Conservation (phyloP, 2,329 filamentous ascomycete genomes). For the Fusarium sp. region DNA sequence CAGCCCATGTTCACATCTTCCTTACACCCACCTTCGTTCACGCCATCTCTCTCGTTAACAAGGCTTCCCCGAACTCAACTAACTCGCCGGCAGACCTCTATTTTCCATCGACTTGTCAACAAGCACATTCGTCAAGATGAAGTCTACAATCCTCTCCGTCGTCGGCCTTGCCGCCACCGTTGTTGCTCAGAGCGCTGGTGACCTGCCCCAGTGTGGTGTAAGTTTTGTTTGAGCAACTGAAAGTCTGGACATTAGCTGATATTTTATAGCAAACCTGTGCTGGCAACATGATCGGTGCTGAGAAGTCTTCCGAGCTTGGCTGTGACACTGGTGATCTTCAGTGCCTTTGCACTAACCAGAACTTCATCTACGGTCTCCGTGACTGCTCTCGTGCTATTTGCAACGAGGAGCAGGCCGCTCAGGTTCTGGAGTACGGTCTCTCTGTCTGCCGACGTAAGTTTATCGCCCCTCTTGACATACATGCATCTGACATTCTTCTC, state of each 20-base stretch:
- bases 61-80: slow-evolving; percentile 14
- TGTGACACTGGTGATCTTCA: slow-evolving; percentile 56
- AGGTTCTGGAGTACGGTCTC: slow-evolving; percentile 55
- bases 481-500: slow-evolving; percentile 26
- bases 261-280: slow-evolving; percentile 60
- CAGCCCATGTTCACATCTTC: neutral
- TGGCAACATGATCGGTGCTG: slow-evolving; percentile 61
- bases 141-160: slow-evolving; percentile 58
- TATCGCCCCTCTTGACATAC: neutral
- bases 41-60: slow-evolving; percentile 16
- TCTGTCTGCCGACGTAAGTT: slow-evolving; percentile 54
- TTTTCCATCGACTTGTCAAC: slow-evolving; percentile 29
- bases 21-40: slow-evolving; percentile 18
- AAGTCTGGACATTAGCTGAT: slow-evolving; percentile 16
- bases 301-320: slow-evolving; percentile 57
- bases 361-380: slow-evolving; percentile 63
- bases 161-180: slow-evolving; percentile 55
- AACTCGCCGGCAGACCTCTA: slow-evolving; percentile 24
- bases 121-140: slow-evolving; percentile 59
- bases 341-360: slow-evolving; percentile 60
- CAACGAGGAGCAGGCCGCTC: slow-evolving; percentile 48
- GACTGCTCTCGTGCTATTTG: slow-evolving; percentile 63
- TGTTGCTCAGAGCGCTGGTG: slow-evolving; percentile 55
- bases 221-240: slow-evolving; percentile 42
- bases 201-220: slow-evolving; percentile 66